Evolutionary conservation across 805 yeast genomes (phyloP).

Genomic region (Torulaspora franciscae): DNA sequence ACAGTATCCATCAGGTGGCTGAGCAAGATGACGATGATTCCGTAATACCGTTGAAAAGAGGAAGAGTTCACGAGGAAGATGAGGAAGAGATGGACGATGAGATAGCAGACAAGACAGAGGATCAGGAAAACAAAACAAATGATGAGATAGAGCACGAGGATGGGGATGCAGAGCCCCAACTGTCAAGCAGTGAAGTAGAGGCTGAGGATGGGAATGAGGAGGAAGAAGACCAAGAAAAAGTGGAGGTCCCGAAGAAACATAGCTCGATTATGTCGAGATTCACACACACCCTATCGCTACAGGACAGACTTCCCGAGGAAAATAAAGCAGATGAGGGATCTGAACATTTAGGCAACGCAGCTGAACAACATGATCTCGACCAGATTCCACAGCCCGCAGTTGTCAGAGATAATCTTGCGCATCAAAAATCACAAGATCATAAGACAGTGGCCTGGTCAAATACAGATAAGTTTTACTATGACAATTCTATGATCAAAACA

Average conservation of each 20-base stretch:
- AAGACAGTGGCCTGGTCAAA: constrained; percentile 34
- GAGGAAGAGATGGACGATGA: constrained; percentile 13
- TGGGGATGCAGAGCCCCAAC: constrained; percentile 3
- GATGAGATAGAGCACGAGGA: not conserved
- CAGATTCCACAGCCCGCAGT: constrained; percentile 81
- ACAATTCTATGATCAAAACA: constrained; percentile 26
- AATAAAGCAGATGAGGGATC: constrained; percentile 13
- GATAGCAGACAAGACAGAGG: constrained; percentile 1
- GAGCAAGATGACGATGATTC: not conserved
- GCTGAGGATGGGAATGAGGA: constrained; percentile 15
- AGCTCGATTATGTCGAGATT: constrained; percentile 51
- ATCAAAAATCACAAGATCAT: constrained; percentile 42
- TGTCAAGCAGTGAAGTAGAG: constrained; percentile 4
- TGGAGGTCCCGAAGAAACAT: constrained; percentile 38
- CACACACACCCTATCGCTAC: constrained; percentile 39
- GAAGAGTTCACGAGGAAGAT: constrained; percentile 12
- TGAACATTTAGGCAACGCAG: not conserved
- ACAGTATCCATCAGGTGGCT: constrained; percentile 16
- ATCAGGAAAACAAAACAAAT: constrained; percentile 11
- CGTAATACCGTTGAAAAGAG: constrained; percentile 29
- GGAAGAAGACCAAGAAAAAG: constrained; percentile 7
- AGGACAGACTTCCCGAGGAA: constrained; percentile 29
- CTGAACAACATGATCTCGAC: constrained; percentile 41
- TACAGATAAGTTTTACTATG: constrained; percentile 28
- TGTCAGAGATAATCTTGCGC: constrained; percentile 30